Base-by-base conservation (phyloP, 2,329 filamentous ascomycete genomes). In the Penicillium olsonii region DNA sequence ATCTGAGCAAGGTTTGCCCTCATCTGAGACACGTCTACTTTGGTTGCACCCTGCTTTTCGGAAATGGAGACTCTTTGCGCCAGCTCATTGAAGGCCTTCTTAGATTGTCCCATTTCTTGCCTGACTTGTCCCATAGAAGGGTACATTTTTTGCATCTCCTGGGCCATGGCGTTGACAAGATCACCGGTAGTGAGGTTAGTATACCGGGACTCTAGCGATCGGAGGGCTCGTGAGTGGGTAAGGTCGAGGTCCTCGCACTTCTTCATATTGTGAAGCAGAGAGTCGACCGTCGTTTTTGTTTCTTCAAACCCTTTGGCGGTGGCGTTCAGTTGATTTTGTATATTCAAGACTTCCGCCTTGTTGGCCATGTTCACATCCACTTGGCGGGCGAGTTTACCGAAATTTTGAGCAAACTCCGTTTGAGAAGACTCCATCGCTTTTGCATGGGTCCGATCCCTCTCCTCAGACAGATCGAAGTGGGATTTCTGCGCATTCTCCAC, bases 151-250 rank as follows among this genome's bases (percentile, higher is more conserved):
- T 65, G 63, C 54, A 74, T 65, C 2, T 61, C 60, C 17, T 45
- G 54, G 18, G 69, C 42, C 57, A 73, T 71, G 12, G 64, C 56
- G n/a, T 60, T 63, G 2, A 68, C 65, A 15, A 76, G 42, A 3
- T 65, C 56, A 10, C 68, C 67, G 0, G 72, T 73, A 15, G 62
- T 63, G 7, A 84, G 62, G 54, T 79, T 81, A 47, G 75, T 76
- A 51, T 75, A 82, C 52, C 78, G 79, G 0, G 52, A 47, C 57
- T 80, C 74, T 7, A 84, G 55, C 1, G 69, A 73, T 24, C 63
- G 60, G 18, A 71, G 29, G n/a, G 57, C 61, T 17, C 55, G 54
- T 6, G 42, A 51, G 3, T 68, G n/a, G 14, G 50, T 57, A 3
- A 60, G 52, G 1, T 59, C 12, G 3, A 18, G 15, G 8, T 48